These are phyloP conservation scores for Microsporum ferrugineum DNA, from an alignment of 2,329 filamentous ascomycete genomes.

Conservation along the genomic window DNA sequence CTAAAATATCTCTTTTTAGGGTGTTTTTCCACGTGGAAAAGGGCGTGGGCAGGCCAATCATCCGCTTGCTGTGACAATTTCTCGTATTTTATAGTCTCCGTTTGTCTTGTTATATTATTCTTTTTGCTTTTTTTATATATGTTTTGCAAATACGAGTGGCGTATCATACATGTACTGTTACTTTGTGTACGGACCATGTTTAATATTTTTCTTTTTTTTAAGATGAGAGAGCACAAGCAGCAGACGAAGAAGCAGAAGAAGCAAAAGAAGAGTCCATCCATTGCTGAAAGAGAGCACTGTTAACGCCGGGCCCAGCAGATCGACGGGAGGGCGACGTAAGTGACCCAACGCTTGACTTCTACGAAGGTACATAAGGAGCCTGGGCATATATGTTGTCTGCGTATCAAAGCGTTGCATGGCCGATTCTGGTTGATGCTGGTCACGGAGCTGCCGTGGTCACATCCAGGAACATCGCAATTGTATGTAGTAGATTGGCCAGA, in stretches of 20 bases:
- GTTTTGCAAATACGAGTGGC: background rate
- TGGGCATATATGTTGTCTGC: no score
- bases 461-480: background rate
- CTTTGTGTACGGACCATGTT: background rate
- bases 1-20: background rate
- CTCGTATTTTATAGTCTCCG: background rate
- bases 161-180: background rate
- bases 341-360: background rate
- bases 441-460: background rate
- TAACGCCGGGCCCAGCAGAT: background rate
- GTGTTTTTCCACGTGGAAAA: constrained; percentile 1
- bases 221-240: background rate
- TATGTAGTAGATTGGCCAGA: background rate
- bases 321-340: background rate
- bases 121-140: background rate
- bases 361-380: no score
- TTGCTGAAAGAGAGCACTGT: background rate
- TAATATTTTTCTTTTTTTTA: background rate
- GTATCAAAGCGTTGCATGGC: background rate
- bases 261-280: background rate
- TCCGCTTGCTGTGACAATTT: background rate
- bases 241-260: background rate
- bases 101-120: background rate
- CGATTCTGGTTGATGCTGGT: background rate
- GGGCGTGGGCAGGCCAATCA: background rate